Evolutionary conservation across 768 basidiomycete species (phyloP), one percentile per base, ranked within the genome.

Genomic region (Tulasnella calospora): DNA sequence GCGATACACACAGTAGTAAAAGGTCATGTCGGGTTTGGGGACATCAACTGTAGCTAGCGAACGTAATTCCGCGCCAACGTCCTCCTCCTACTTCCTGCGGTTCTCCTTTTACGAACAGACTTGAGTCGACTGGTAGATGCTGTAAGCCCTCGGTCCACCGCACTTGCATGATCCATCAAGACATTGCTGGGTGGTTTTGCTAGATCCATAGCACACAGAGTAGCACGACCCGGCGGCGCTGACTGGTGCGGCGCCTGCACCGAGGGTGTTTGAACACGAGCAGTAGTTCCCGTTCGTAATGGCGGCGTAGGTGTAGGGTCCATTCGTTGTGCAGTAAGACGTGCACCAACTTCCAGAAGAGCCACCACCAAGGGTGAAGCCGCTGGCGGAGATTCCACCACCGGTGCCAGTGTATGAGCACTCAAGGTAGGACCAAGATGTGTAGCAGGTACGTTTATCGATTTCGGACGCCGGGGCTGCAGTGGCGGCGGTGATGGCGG

Each of bases 301-400:
- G 30, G 61, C 61, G 33, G 61, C 61, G 61, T 67, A 67, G 61
- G 61, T 67, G 61, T 67, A 67, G 55, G 55, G 55, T 27, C 61
- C 61, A 6, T 67, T 23, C 1, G 61, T 67, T 4, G n/a, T 27
- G 61, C 61, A 67, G 13, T 67, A 67, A 33, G 61, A 67, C 8
- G 61, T 67, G 61, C 61, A 67, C 61, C 61, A 67, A 27, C 27
- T 67, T 35, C 61, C 61, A 0, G 61, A 67, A 35, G 61, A 67
- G 27, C 61, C 61, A 33, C 61, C 61, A 33, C 61, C 61, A 17
- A 67, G 12, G 61, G 19, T 35, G 61, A 19, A 33, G 17, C 12
- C 61, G 33, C 13, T 5, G 30, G 35, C 61, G 27, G 30, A 0
- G 30, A 33, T 67, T 30, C 61, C 61, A 12, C 61, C 61, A 3